A percentile compares a stretch with the other conserved stretches of the same genome.
These are phyloP conservation scores for Adenanthera pavonina DNA, from an alignment of 306 rosid genomes.

Conservation along the genomic window DNA sequence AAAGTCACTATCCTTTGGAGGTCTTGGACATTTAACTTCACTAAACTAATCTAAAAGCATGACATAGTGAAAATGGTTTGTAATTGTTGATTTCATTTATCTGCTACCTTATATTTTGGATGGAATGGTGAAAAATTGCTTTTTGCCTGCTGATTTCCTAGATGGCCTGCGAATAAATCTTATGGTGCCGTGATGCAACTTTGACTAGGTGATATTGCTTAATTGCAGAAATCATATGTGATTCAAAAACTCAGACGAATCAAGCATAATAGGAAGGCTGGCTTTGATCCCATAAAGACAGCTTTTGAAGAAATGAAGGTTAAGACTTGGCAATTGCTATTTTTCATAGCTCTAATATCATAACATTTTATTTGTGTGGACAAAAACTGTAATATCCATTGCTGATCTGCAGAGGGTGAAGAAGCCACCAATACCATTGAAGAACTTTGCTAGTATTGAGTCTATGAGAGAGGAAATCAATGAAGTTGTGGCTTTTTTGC, in stretches of 20 bases:
- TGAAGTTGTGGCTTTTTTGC: constrained; percentile 92
- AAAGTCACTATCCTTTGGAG: constrained; percentile 14
- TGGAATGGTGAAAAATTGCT: constrained; percentile 14
- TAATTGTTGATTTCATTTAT: constrained; percentile 1
- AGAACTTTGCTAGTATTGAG: constrained; percentile 83
- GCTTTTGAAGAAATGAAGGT: constrained; percentile 98
- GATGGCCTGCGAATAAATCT: constrained; percentile 18
- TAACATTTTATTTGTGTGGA: constrained; percentile 27
- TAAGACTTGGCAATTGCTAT: constrained; percentile 33
- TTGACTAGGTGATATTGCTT: constrained; percentile 33
- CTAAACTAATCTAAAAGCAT: background rate
- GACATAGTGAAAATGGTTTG: background rate
- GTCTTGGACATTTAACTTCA: constrained; percentile 35
- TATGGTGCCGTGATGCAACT: constrained; percentile 32
- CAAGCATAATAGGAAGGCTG: constrained; percentile 65
- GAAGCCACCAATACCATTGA: constrained; percentile 93
- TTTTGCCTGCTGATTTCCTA: constrained; percentile 2
- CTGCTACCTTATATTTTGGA: constrained; percentile 27
- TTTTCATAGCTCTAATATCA: constrained; percentile 7
- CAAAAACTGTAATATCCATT: constrained; percentile 40
- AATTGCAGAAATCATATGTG: constrained; percentile 70
- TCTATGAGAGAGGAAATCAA: constrained; percentile 96
- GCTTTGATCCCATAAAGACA: constrained; percentile 84
- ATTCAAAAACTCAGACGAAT: constrained; percentile 49
- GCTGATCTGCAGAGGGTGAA: constrained; percentile 87